Base-by-base conservation (phyloP, 805 yeast genomes). In the Kluyveromyces lactis region DNA sequence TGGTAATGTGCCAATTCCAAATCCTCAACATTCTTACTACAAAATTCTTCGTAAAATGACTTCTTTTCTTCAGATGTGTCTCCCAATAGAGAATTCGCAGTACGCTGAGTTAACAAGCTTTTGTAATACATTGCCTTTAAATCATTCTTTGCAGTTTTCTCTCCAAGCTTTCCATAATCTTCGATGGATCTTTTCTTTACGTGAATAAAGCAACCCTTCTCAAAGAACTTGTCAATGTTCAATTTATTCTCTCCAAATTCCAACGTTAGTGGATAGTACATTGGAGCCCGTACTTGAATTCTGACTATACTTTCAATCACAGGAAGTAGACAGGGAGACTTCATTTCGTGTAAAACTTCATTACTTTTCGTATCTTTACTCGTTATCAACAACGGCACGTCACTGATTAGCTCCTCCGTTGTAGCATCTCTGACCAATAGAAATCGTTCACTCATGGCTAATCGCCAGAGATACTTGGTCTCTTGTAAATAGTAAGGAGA, bases 391-490 rank as follows among this genome's bases (percentile, higher is more conserved):
- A 75, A 29, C 62, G 72, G 26, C 59, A 67, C 46, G 24, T 46
- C 48, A 42, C 72, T 69, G 12, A 76, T 66, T 0, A 86, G 79
- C 29, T 64, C 68, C 4, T 68, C 73, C 0, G 81, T 71, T 16
- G 72, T 73, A 7, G 81, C 77, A 54, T 87, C 86, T 41, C 92
- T 69, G 1, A 81, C 71, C 4, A 84, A 72, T n/a, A 92, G 62
- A 55, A 96, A 86, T 42, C 96, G 66, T 2, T 81, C 81, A 48
- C 81, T 87, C 4, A 82, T 81, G 0, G 94, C 75, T 44, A 92
- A 62, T 1, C 87, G 81, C 97, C 97, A 92, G 47, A 92, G 81
- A 57, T 87, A 94, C 31, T 95, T 69, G 27, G 87, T 63, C 2
- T 94, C 95, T 56, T 86, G 95, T 39, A 90, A 57, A 53, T 84